Evolutionary conservation across 2,329 filamentous ascomycete species (phyloP), one percentile per base, ranked within the genome.

Genomic region (Cryphonectria radicalis): DNA sequence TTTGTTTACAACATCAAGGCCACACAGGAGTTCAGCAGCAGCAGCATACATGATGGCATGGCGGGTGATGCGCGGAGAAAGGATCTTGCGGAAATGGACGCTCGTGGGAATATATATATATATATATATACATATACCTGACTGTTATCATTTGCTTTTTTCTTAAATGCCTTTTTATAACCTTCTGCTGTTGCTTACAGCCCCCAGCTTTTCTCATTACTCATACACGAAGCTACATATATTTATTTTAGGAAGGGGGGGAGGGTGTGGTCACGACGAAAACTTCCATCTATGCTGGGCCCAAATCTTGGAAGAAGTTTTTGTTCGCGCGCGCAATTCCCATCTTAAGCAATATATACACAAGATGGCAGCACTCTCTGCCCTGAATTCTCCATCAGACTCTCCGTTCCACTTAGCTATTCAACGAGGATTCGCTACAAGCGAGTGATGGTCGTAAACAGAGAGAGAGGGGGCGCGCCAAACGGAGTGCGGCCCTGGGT

Each of bases 31-130:
- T 37, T 55, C 32, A 25, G 11, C 37, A 32, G 11, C 37, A 32
- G 32, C 32, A 40, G 46, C 63, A 57, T 66, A 64, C 62, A 66
- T 66, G 19, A 35, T 55, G 32, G 46, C 46, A 17, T 55, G 32
- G 46, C 46, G 11, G 63, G 22, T 17, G 42, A 35, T 55, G 43
- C 43, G 46, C 22, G 19, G 63, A 32, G 42, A 50, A 8, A 19
- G 43, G 43, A 32, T 35, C 6, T 13, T 37, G 53, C 40, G 43
- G 63, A 66, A 28, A 35, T 55, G 53, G 53, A 46, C 63, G 37
- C 35, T n/a, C 17, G 32, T 55, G 43, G 63, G 46, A 55, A 55
- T 32, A 66, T 55, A 66, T n/a, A n/a, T n/a, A n/a, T n/a, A n/a
- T n/a, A n/a, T n/a, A n/a, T n/a, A n/a, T n/a, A n/a, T n/a, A n/a